These are phyloP conservation scores for Monilinia polystroma DNA, from an alignment of 2,329 filamentous ascomycete species.

Conservation along the genomic window DNA sequence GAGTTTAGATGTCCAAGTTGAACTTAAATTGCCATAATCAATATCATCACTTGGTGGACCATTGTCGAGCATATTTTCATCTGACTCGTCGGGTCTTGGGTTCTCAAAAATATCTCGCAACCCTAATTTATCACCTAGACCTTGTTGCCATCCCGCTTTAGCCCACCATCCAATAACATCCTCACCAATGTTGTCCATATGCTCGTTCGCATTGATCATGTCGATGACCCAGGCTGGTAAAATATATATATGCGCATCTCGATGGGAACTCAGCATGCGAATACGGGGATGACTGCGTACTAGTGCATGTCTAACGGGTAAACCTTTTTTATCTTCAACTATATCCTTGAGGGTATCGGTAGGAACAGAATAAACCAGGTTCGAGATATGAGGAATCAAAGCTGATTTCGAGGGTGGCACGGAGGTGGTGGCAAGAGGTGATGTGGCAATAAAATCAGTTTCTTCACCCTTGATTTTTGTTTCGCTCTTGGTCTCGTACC, in stretches of 20 bases:
- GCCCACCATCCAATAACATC: constrained; percentile 95
- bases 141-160: constrained; percentile 86
- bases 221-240: constrained; percentile 90
- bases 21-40: constrained; percentile 37
- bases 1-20: constrained; percentile 38
- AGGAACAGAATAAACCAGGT: constrained; percentile 80
- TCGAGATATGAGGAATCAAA: constrained; percentile 67
- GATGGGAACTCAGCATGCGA: constrained; percentile 77
- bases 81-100: constrained; percentile 44
- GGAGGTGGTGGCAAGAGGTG: constrained; percentile 59
- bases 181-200: constrained; percentile 83
- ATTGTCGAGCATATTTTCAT: constrained; percentile 37
- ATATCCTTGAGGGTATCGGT: constrained; percentile 87
- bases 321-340: constrained; percentile 69
- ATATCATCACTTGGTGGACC: constrained; percentile 35
- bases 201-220: constrained; percentile 75
- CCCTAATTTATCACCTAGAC: constrained; percentile 74
- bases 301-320: constrained; percentile 74
- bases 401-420: constrained; percentile 62
- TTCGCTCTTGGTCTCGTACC: constrained; percentile 82
- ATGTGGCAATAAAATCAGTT: constrained; percentile 84
- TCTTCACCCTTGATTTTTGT: constrained; percentile 83
- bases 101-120: constrained; percentile 64
- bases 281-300: constrained; percentile 72
- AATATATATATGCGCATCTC: constrained; percentile 93